phyloP scores from a whole-genome alignment of 129 eudicot species.

The Ambrosia artemisiifolia region DNA sequence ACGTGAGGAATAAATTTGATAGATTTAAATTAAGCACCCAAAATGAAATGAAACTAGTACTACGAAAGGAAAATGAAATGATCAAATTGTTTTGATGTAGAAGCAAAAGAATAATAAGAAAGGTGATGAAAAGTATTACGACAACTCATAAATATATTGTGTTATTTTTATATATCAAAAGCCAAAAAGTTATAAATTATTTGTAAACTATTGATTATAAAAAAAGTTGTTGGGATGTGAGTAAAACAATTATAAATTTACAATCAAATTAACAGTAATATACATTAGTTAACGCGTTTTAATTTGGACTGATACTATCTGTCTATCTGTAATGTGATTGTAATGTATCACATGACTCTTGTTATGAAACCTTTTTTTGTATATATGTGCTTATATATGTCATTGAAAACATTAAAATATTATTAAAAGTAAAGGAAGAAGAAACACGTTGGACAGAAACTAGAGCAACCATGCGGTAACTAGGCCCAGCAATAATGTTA shows the following conservation, averaged over 20 bases:
- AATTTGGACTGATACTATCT: neutral
- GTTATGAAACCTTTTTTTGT: neutral
- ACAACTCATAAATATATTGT: no score
- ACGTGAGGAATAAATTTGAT: no score
- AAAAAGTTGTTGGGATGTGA: neutral
- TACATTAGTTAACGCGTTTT: neutral
- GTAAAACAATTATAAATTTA: neutral
- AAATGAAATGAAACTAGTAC: no score
- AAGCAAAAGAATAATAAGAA: neutral
- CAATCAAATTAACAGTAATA: neutral
- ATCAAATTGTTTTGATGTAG: neutral
- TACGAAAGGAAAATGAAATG: neutral
- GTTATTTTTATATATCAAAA: neutral
- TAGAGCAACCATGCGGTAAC: constrained; percentile 32
- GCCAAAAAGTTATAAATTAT: no score
- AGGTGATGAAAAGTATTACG: no score
- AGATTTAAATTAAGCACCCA: no score
- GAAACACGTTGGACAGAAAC: constrained; percentile 5
- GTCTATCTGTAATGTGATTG: neutral
- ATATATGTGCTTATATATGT: neutral
- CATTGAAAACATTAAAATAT: neutral
- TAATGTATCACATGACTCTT: neutral
- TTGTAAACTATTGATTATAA: neutral
- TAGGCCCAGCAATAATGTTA: constrained; percentile 26
- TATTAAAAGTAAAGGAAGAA: neutral